These are phyloP conservation scores for Paradendryphiella salina DNA, from an alignment of 2,329 filamentous ascomycete genomes.

Conservation along the genomic window DNA sequence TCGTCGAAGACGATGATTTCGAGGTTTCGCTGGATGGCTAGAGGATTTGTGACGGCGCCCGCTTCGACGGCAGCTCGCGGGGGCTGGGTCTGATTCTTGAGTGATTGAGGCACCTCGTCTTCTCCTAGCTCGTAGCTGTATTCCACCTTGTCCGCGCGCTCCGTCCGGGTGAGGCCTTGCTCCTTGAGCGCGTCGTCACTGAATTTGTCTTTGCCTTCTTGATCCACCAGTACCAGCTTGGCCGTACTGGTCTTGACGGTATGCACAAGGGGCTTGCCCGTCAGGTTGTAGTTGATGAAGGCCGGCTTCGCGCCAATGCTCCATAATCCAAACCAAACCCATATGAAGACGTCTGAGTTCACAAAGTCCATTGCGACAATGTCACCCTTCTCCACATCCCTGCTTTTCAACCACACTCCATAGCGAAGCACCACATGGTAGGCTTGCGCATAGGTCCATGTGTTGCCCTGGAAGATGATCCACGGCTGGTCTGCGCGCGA, in stretches of 20 bases:
- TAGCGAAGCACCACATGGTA: conserved; percentile 42
- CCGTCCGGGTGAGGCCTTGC: conserved; percentile 30
- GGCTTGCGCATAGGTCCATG: conserved; percentile 43
- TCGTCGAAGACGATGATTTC: conserved; percentile 41
- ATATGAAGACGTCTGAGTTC: conserved; percentile 44
- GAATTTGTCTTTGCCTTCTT: conserved; percentile 48
- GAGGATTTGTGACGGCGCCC: conserved; percentile 14
- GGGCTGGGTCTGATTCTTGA: conserved; percentile 26
- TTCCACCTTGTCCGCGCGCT: conserved; percentile 17
- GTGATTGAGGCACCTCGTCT: conserved; percentile 19
- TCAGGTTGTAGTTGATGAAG: conserved; percentile 48
- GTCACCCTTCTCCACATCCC: conserved; percentile 42
- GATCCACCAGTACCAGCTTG: conserved; percentile 62
- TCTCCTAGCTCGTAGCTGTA: conserved; percentile 34
- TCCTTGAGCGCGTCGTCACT: conserved; percentile 31
- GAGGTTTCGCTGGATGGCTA: conserved; percentile 23
- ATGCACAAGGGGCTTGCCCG: conserved; percentile 43
- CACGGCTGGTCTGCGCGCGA: conserved; percentile 33
- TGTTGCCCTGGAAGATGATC: conserved; percentile 41
- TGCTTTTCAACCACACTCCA: conserved; percentile 45
- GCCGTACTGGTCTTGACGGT: conserved; percentile 64
- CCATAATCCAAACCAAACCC: conserved; percentile 47
- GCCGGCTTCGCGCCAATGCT: conserved; percentile 46
- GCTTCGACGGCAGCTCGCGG: conserved; percentile 11
- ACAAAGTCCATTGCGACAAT: conserved; percentile 47